Evolutionary conservation across 305 asterid species (phyloP), one percentile per base, ranked within the genome.

Genomic region (Fraxinus velutina): DNA sequence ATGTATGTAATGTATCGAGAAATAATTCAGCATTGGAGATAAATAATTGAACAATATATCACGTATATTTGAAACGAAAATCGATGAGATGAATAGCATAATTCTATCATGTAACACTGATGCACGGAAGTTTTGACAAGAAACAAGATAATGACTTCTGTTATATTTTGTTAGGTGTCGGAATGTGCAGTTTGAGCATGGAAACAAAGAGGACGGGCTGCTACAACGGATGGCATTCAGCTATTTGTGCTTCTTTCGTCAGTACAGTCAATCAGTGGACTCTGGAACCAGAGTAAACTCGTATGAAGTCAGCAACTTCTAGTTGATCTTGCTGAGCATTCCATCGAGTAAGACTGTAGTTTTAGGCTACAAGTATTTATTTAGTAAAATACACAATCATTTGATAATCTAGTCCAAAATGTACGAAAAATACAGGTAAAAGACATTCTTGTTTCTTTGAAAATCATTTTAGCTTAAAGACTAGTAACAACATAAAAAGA

Each of bases 141-240:
- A 9, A 42, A 42, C 50, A 42, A 1, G 50, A 42, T 42, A 42
- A 37, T 44, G 17, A 15, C 17, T 13, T 12, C 0, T 0, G 15
- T 82, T 84, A 9, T 57, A 5, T 76, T 82, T 77, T 81, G 17
- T 50, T 29, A 94, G 96, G 90, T 94, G 19, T 94, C 97, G 97
- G 97, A 92, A 36, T 36, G 42, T 36, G 10, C 42, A 34, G 10
- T 36, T 36, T 36, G 42, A 36, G 42, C 42, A 36, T 36, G 10
- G 42, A 34, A 34, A 34, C 9, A 1, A 29, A 90, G 86, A 80
- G 89, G 97, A 80, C 85, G 84, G 68, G 87, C 89, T 5, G 80
- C 83, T 79, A 87, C 89, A 6, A 89, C 88, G 94, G 98, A 94
- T 84, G 97, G 92, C 55, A 92, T 33, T 86, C 98, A 22, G 96